These are phyloP conservation scores for Arctium minus DNA, from an alignment of 129 eudicot genomes.

Conservation along the genomic window DNA sequence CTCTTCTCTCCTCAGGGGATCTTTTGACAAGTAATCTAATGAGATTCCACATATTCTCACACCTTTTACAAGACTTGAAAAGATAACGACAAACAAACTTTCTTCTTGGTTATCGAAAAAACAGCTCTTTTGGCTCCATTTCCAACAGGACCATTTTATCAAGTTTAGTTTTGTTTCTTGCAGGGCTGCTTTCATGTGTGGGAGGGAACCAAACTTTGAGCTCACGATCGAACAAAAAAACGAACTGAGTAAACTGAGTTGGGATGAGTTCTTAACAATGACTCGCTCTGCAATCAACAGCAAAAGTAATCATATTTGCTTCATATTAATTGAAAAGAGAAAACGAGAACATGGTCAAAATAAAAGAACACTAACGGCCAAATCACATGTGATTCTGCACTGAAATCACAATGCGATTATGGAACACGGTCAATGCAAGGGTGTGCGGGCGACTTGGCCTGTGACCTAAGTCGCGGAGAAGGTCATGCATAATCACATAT, in stretches of 20 bases:
- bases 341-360: no score
- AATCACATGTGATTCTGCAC: no score
- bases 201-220: slow-evolving; percentile 93
- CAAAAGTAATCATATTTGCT: slow-evolving; percentile 55
- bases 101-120: slow-evolving; percentile 5
- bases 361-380: no score
- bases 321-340: neutral
- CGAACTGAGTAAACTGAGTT: slow-evolving; percentile 66
- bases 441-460: no score
- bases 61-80: neutral
- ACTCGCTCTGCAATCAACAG: slow-evolving; percentile 73
- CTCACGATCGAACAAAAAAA: slow-evolving; percentile 69
- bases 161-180: slow-evolving; percentile 8
- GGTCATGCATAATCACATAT: no score
- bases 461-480: no score
- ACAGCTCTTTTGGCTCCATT: neutral
- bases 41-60: neutral
- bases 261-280: slow-evolving; percentile 82
- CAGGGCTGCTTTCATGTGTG: slow-evolving; percentile 98
- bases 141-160: neutral
- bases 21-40: no score
- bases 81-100: neutral
- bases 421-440: no score
- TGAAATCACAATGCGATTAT: no score
- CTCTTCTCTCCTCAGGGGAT: no score